Evolutionary conservation across 768 basidiomycete genomes (phyloP).

Genomic region (Leccinum barrowsii): DNA sequence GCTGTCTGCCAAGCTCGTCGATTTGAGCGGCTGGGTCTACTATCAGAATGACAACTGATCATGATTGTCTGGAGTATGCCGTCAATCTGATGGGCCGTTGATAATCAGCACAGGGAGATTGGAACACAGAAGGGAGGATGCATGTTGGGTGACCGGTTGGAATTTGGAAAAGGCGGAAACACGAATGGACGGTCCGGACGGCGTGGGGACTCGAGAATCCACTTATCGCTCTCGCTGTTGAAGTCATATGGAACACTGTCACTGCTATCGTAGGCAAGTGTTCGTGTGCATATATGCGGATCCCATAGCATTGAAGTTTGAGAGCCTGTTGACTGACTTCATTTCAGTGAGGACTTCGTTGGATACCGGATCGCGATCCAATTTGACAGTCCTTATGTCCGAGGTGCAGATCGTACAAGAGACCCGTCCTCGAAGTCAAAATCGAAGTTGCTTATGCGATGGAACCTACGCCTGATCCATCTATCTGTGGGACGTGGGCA

Average conservation of each 20-base stretch:
- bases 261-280: constrained; percentile 64
- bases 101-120: not conserved
- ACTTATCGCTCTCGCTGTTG: constrained; percentile 50
- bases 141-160: too few relatives aligned
- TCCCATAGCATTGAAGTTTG: not conserved
- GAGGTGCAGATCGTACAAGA: constrained; percentile 7
- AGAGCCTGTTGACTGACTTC: not conserved
- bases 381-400: constrained; percentile 12
- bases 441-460: not conserved
- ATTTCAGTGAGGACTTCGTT: constrained; percentile 27
- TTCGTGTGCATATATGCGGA: not conserved
- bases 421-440: constrained; percentile 8
- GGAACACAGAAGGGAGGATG: not conserved
- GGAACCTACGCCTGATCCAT: constrained; percentile 3
- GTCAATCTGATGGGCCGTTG: too few relatives aligned
- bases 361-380: constrained; percentile 24
- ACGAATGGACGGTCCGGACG: constrained; percentile 38
- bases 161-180: constrained; percentile 53
- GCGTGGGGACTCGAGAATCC: constrained; percentile 38
- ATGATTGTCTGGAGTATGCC: too few relatives aligned
- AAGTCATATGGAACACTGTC: constrained; percentile 70
- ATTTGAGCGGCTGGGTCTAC: constrained; percentile 6
- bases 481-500: constrained; percentile 74
- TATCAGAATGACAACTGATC: too few relatives aligned
- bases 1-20: constrained; percentile 15